Evolutionary conservation across 179 eudicot species (phyloP).

Genomic region (Gypsophila paniculata): DNA sequence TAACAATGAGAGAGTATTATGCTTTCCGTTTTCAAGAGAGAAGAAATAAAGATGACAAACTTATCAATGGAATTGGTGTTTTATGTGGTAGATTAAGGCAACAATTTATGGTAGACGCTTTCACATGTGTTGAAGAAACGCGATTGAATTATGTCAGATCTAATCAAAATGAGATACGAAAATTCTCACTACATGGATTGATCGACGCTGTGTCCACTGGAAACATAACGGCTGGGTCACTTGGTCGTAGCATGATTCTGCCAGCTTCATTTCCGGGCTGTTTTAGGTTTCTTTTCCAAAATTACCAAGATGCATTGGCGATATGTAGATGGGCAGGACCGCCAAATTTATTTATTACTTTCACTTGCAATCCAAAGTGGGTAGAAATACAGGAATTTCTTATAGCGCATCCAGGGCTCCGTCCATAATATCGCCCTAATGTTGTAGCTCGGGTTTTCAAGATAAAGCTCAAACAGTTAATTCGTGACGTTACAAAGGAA

Average conservation of each 20-base stretch:
- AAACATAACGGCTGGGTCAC: background rate
- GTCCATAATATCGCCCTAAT: conserved; percentile 22
- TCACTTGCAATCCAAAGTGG: conserved; percentile 38
- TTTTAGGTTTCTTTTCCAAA: conserved; percentile 31
- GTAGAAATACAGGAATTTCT: conserved; percentile 15
- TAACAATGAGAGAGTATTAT: no score
- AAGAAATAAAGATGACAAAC: no score
- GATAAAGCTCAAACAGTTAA: conserved; percentile 1
- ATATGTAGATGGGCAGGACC: conserved; percentile 23
- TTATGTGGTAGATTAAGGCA: no score
- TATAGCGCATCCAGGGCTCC: background rate
- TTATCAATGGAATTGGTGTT: no score
- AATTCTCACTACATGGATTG: background rate
- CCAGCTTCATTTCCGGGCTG: conserved; percentile 22
- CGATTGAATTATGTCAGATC: background rate
- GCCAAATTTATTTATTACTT: conserved; percentile 28
- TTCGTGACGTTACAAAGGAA: conserved; percentile 10
- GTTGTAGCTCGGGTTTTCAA: conserved; percentile 25
- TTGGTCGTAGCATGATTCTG: conserved; percentile 17
- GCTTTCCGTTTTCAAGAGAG: background rate
- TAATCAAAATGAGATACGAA: conserved; percentile 12
- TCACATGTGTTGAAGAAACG: no score
- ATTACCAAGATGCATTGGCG: conserved; percentile 38
- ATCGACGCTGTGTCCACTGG: conserved; percentile 14
- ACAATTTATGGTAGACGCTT: no score